Evolutionary conservation across 179 eudicot genomes (phyloP), one percentile per base, ranked within the genome.

Genomic region (Amaranthus tricolor): DNA sequence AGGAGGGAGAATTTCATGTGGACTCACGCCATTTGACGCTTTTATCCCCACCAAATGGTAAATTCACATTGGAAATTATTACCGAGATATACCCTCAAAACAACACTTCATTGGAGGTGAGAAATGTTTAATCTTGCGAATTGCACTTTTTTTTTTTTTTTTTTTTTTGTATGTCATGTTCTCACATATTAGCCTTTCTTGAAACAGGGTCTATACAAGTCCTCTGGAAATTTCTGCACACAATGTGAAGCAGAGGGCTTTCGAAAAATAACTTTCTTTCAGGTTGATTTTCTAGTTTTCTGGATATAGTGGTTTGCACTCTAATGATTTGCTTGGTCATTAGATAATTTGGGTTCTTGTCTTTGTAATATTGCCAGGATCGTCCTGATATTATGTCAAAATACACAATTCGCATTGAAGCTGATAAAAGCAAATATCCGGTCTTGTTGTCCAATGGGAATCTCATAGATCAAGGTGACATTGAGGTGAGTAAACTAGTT

Each of bases 181-280:
- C 73, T 73, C 16, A 66, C 62, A 17, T 19, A 10, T 64, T 55
- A n/a, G 5, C 19, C 56, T 54, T 80, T 59, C 52, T 58, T 63
- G 6, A 49, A 13, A n/a, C 68, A 94, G 98, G 98, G 97, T 68
- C 89, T 94, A 76, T 94, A 94, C 88, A 89, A 88, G 82, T 83
- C 97, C 16, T 90, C 96, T 59, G 93, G 90, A 52, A 92, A 88
- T 80, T 94, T 92, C 84, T 94, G 96, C 78, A 94, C 97, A 17
- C 97, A 94, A 69, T 94, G 97, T 84, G 98, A 94, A 85, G 98
- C 98, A 52, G 98, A 94, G 80, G 97, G 98, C 76, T 93, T 93
- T 78, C 89, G 98, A 11, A 92, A 90, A 80, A 94, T 94, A 73
- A 92, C 97, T 64, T 94, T 81, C 81, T 94, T 88, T 83, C 98